Evolutionary conservation across 306 rosid genomes (phyloP).

Genomic region (Pterocarpus santalinus): DNA sequence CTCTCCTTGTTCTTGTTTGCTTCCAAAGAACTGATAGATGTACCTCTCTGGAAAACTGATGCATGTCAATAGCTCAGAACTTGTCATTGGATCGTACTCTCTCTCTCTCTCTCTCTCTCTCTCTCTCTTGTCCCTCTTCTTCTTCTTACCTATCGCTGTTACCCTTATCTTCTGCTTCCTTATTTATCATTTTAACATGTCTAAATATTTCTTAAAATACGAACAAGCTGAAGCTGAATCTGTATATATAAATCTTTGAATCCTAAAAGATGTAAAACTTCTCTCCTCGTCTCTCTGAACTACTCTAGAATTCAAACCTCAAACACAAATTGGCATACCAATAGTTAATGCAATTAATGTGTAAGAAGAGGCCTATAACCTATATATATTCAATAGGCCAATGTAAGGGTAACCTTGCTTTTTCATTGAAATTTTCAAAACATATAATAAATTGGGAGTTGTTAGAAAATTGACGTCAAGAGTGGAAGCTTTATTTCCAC

Average conservation of each 20-base stretch:
- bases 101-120: conserved; percentile 23
- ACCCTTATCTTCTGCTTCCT: not conserved
- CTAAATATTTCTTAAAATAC: conserved; percentile 4
- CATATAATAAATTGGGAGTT: conserved; percentile 40
- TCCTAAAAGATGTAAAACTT: conserved; percentile 4
- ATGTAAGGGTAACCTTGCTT: conserved; percentile 31
- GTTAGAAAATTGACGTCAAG: conserved; percentile 51
- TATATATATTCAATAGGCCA: too few relatives aligned
- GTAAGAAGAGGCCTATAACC: too few relatives aligned
- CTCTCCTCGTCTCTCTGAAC: not conserved
- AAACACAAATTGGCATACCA: conserved; percentile 29
- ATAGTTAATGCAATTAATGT: conserved; percentile 20
- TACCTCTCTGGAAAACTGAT: conserved; percentile 28
- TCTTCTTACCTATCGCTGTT: conserved; percentile 11
- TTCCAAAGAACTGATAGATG: conserved; percentile 35
- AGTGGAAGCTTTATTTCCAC: conserved; percentile 50
- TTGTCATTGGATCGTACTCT: conserved; percentile 55
- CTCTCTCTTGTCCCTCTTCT: conserved; percentile 23
- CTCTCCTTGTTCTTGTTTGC: not conserved
- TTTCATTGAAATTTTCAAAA: conserved; percentile 49
- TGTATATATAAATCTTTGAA: too few relatives aligned
- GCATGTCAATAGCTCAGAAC: conserved; percentile 42
- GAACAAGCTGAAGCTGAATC: not conserved
- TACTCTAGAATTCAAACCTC: conserved; percentile 26
- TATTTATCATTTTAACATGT: not conserved